Evolutionary conservation across 345 rosid species (phyloP).

Genomic region (Isatis tinctoria): DNA sequence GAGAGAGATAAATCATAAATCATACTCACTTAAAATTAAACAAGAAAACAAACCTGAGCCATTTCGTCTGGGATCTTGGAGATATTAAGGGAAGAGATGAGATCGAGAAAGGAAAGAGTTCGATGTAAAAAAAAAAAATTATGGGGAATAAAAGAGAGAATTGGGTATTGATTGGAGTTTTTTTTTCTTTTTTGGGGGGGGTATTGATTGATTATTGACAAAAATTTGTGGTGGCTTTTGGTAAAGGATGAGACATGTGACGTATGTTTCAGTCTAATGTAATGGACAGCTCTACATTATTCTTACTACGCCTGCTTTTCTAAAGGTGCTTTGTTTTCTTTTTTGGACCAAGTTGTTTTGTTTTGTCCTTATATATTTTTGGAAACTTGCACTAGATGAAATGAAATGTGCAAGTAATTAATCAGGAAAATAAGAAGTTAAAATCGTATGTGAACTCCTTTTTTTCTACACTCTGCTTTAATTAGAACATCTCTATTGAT

Average conservation of each 20-base stretch:
- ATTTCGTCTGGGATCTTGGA: constrained; percentile 28
- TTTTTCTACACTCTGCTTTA: not conserved
- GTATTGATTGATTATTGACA: constrained; percentile 13
- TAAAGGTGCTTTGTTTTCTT: constrained; percentile 20
- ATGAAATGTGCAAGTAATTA: not conserved
- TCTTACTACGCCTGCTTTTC: constrained; percentile 15
- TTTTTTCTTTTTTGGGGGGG: too few relatives aligned
- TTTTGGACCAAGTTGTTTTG: constrained; percentile 15
- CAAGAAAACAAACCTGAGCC: constrained; percentile 55
- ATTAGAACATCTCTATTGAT: too few relatives aligned
- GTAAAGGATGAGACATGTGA: constrained; percentile 24
- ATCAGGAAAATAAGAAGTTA: not conserved
- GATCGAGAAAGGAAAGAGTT: constrained; percentile 22
- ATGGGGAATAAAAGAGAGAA: not conserved
- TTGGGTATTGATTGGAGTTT: not conserved
- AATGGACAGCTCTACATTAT: constrained; percentile 24
- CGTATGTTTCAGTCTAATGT: constrained; percentile 6
- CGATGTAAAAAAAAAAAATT: not conserved
- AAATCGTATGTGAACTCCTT: not conserved
- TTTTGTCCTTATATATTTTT: not conserved
- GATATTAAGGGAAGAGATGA: constrained; percentile 4
- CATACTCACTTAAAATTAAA: not conserved
- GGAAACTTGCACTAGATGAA: not conserved
- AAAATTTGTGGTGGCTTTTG: constrained; percentile 26
- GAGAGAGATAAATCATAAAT: constrained; percentile 1